These are phyloP conservation scores for Ambrosiella cleistominuta DNA, from an alignment of 2,329 filamentous ascomycete species.

Conservation along the genomic window DNA sequence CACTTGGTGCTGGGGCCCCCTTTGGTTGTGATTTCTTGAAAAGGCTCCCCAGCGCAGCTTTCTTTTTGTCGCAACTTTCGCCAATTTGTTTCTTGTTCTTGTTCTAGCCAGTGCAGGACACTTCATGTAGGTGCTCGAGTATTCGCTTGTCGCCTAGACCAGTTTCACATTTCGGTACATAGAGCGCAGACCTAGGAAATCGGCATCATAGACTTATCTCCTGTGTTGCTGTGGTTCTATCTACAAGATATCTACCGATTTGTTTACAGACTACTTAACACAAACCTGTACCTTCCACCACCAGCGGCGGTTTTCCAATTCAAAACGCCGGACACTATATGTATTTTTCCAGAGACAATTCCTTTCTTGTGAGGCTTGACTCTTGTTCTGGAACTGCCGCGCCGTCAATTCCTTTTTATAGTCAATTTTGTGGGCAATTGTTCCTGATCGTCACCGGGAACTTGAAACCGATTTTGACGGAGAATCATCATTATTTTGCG, in stretches of 20 bases:
- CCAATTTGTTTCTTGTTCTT: background rate
- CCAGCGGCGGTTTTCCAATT: too few species aligned
- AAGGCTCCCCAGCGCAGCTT: background rate
- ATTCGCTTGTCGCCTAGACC: background rate
- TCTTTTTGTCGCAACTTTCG: background rate
- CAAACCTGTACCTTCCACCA: too few species aligned
- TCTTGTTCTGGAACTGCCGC: background rate
- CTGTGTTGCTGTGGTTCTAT: background rate
- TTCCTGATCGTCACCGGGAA: background rate
- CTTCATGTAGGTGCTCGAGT: background rate
- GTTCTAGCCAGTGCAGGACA: background rate
- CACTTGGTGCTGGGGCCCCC: background rate
- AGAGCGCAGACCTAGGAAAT: background rate
- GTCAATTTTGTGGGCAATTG: background rate
- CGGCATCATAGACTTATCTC: background rate
- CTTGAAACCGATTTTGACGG: conserved; percentile 1
- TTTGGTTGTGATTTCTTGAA: background rate
- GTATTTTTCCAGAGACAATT: background rate
- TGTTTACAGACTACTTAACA: too few species aligned
- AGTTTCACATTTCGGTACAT: background rate
- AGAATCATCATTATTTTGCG: conserved; percentile 2
- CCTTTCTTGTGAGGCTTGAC: background rate
- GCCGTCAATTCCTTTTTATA: background rate
- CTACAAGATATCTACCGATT: background rate
- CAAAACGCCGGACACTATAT: background rate